These are phyloP conservation scores for Quillaja saponaria DNA, from an alignment of 306 rosid genomes.

Conservation along the genomic window DNA sequence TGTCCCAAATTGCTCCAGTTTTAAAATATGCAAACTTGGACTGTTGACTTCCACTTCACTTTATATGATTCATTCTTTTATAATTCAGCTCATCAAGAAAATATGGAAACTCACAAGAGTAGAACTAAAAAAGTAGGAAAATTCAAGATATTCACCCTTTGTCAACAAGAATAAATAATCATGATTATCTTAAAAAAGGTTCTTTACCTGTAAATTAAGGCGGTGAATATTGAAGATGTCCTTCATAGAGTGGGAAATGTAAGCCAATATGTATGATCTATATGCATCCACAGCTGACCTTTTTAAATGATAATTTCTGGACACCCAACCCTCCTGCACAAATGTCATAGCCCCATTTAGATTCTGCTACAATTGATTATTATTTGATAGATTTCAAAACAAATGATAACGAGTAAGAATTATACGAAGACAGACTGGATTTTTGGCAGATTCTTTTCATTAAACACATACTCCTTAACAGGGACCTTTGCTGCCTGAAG, in stretches of 20 bases:
- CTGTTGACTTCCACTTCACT: no score
- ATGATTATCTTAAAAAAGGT: no score
- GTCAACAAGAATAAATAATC: no score
- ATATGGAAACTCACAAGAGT: no score
- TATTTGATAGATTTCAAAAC: conserved; percentile 15
- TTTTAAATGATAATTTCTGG: conserved; percentile 67
- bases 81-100: no score
- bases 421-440: conserved; percentile 83
- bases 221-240: conserved; percentile 86
- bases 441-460: conserved; percentile 73
- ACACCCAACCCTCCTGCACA: conserved; percentile 81
- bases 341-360: conserved; percentile 19
- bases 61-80: no score
- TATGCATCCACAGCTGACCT: conserved; percentile 83
- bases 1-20: no score
- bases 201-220: conserved; percentile 77
- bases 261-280: conserved; percentile 75
- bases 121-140: no score
- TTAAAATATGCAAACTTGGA: no score
- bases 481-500: conserved; percentile 90
- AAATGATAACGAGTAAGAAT: conserved; percentile 12
- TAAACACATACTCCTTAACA: conserved; percentile 65
- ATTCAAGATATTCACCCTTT: no score
- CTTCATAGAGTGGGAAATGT: conserved; percentile 91
- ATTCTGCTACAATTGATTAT: conserved; percentile 2